phyloP scores from a whole-genome alignment of 2,329 filamentous ascomycete species.

The Ophiostoma sp. region DNA sequence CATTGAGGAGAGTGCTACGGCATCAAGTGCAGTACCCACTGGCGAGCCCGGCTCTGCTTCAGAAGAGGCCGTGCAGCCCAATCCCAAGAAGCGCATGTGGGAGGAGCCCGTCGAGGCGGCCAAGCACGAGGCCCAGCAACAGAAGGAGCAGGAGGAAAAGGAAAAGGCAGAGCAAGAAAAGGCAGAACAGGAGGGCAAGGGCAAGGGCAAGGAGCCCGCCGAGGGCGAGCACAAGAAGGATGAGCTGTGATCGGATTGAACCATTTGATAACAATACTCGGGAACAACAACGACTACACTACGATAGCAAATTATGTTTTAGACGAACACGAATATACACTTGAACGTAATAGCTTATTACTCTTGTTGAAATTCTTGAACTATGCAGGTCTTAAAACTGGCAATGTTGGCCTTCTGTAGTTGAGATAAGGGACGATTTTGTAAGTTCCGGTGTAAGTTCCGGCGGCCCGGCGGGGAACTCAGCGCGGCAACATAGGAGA shows the following conservation, averaged over 20 bases:
- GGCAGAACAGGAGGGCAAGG: constrained; percentile 8
- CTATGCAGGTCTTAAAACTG: no score
- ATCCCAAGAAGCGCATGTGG: constrained; percentile 64
- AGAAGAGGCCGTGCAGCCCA: constrained; percentile 38
- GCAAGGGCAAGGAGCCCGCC: constrained; percentile 3
- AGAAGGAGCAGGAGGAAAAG: constrained; percentile 1
- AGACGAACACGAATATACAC: background rate
- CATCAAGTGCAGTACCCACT: constrained; percentile 3
- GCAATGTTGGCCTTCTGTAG: no score
- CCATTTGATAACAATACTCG: background rate
- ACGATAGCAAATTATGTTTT: background rate
- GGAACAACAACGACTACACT: background rate
- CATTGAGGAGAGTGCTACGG: constrained; percentile 41
- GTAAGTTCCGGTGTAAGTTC: no score
- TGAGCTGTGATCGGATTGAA: background rate
- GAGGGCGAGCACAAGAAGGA: constrained; percentile 8
- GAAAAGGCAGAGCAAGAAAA: background rate
- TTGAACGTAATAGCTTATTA: no score
- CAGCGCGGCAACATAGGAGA: no score
- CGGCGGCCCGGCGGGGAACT: background rate
- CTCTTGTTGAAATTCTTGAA: no score
- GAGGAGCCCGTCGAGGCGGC: constrained; percentile 45
- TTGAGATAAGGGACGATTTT: no score
- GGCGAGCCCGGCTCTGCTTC: constrained; percentile 31
- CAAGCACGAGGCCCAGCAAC: constrained; percentile 28